Evolutionary conservation across 352 stramenopile species (phyloP).

Genomic region (Albugo laibachii): DNA sequence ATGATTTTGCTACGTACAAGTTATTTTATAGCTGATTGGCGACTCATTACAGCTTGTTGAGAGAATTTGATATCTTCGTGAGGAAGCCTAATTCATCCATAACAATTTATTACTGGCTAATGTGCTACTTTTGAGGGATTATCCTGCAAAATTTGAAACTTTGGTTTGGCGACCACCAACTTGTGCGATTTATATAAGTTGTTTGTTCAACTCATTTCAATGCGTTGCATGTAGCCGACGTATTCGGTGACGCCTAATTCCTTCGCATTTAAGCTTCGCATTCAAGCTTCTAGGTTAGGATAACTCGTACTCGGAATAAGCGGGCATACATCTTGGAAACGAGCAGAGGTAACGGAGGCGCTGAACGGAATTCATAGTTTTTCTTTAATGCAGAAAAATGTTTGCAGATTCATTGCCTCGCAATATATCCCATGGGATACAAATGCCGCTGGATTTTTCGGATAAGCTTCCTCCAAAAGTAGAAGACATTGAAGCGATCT

Average conservation of each 20-base stretch:
- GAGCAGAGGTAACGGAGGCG: constrained; percentile 55
- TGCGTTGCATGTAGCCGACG: constrained; percentile 16
- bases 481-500: too few relatives aligned
- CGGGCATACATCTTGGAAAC: constrained; percentile 42
- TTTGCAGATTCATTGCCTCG: not conserved
- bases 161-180: constrained; percentile 37
- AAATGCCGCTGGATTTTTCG: too few relatives aligned
- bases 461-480: too few relatives aligned
- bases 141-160: constrained; percentile 54
- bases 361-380: not conserved
- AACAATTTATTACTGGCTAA: constrained; percentile 65
- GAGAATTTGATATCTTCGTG: not conserved
- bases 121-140: constrained; percentile 27
- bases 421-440: not conserved
- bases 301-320: constrained; percentile 27
- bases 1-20: constrained; percentile 1
- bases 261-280: constrained; percentile 52
- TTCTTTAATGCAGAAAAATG: not conserved
- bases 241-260: constrained; percentile 74
- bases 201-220: not conserved
- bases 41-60: too few relatives aligned
- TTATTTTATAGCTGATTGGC: not conserved
- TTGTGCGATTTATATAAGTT: not conserved
- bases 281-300: constrained; percentile 31
- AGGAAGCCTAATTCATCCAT: constrained; percentile 22